Base-by-base conservation (phyloP, 2,329 filamentous ascomycete genomes). In the Fusarium sp. region DNA sequence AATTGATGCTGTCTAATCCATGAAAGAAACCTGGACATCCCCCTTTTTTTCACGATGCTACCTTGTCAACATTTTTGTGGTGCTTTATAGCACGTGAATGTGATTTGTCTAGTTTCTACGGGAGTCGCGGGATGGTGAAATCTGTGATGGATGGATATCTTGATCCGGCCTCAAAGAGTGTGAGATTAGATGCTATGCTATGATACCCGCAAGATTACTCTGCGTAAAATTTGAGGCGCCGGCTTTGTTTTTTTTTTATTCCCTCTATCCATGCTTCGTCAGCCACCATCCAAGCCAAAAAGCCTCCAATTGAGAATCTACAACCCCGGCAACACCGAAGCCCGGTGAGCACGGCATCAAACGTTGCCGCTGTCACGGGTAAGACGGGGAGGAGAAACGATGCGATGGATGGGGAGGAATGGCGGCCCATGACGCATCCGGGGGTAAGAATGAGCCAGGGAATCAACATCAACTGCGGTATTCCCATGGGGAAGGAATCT, bases 201-300 rank as follows among this genome's bases (percentile, higher is more conserved):
- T 47, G 43, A 52, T 32, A 10, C 30, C 30, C 30, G 9, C 30
- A 10, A 32, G 30, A 32, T 32, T 32, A 32, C 30, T 32, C 8
- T 30, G 25, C 45, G 25, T 50, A 27, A 43, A 25, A 50, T 25
- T 27, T 43, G 63, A 73, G 67, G 63, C 56, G 59, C 52, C 52
- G 54, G 63, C 40, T 58, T 47, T 56, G 60, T 22, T 45, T 59
- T 57, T 58, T 47, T 25, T 14, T 10, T 32, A 32, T 32, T 32
- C 30, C 30, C 30, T 32, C 30, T 32, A 32, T 32, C 37, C 37
- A 17, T 38, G 67, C 52, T 52, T 30, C 33, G 33, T 35, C 40
- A 65, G 35, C 52, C 71, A 71, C 71, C 71, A 68, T 60, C 63
- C 54, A 65, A 65, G 25, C 60, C 15, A 27, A n/a, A 52, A 52